Evolutionary conservation across 768 basidiomycete species (phyloP), one percentile per base, ranked within the genome.

Genomic region (Thelephora aurantiotincta): DNA sequence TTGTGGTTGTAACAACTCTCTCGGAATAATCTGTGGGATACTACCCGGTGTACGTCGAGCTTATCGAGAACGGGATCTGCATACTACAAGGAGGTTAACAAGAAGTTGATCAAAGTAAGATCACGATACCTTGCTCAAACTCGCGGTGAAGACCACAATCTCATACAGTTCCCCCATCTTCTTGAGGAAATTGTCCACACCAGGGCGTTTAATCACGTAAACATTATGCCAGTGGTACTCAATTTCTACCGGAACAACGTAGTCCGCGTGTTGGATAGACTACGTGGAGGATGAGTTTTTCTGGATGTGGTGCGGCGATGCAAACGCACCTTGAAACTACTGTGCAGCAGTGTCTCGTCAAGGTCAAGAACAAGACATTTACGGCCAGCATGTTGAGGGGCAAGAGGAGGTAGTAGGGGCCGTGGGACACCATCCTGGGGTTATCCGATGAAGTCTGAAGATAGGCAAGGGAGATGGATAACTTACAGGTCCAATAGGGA

Each of bases 111-210:
- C 36, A 19, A 46, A 20, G 33, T 11, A 11, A 44, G 26, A 41
- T 45, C 35, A 6, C 9, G 65, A 74, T 34, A 92, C 93, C 75
- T 98, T 99, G 76, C 90, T 93, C 49, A 99, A 65, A 66, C 89
- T 93, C 6, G 96, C 96, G 5, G 96, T 99, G 64, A 98, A 99
- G 9, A 99, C 87, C 30, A 99, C 94, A 44, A 99, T 73, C 64
- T 99, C 96, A 60, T 94, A 99, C 41, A 97, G 81, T 63, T 98
- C 92, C 34, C 96, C 96, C 96, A 98, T 99, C 67, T 81, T 84
- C 70, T 88, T 88, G 61, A 99, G 68, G 65, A 98, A 99, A 59
- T 81, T 83, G 61, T 99, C 96, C 13, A 99, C 96, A 13, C 96
- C 96, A 7, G 96, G 96, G 45, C 96, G 83, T 65, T 98, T 98